Base-by-base conservation (phyloP, 805 yeast genomes). In the Metschnikowia gelsemii region DNA sequence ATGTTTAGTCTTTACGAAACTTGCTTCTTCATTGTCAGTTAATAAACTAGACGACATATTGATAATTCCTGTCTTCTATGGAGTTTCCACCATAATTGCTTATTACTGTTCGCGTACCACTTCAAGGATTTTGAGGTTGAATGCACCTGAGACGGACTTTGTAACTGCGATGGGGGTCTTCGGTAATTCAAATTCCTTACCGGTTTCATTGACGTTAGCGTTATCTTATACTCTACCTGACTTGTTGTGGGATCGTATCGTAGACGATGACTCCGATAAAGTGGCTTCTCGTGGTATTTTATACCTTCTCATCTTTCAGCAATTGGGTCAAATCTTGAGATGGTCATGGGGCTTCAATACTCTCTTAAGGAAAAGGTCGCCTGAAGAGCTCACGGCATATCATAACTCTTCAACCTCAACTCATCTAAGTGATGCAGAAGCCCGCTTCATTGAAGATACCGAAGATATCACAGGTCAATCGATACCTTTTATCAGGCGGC, bases 111-210 rank as follows among this genome's bases (percentile, higher is more conserved):
- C 96, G 5, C 64, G 67, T 22, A 21, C 78, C 17, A 74, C 81
- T 29, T 70, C 87, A 3, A 59, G 63, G 11, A 49, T 80, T 31
- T 60, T 89, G 47, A 56, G 64, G 6, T 67, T 93, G 54, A 85
- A 85, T 54, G 77, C 69, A 35, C 79, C 86, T 11, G 97, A 93
- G 64, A 59, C 87, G 3, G 90, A 91, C 65, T 91, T 87, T 56
- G 96, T 93, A 36, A 84, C 95, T 17, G 98, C 96, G 2, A 93
- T 93, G 95, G 88, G 93, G 2, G 96, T 90, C 5, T 91, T 91
- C 65, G 98, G 97, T 39, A 93, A 91, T 65, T 87, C 96, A 32
- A 91, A 91, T 69, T 86, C 96, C 8, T 75, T 91, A 42, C 98
- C 99, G 0, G 98, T 91, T 1, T 88, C 96, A 0, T 73, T 93